These are phyloP conservation scores for button mushroom (Agaricus bisporus) DNA, from an alignment of 768 basidiomycete genomes.

Conservation along the genomic window DNA sequence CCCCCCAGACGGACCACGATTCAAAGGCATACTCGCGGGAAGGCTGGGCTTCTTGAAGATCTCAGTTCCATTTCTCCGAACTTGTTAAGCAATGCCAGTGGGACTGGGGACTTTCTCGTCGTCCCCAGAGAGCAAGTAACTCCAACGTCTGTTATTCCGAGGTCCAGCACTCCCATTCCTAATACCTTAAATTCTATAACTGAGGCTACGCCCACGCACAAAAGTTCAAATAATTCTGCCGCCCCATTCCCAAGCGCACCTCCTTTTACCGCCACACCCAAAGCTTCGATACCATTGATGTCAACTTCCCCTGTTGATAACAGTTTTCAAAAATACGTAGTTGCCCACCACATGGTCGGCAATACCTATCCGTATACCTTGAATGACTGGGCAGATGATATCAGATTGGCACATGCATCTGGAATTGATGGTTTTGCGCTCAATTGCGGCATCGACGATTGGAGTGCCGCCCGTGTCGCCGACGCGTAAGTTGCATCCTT, in stretches of 20 bases:
- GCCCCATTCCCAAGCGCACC: background rate
- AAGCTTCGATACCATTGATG: background rate
- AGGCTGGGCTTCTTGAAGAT: background rate
- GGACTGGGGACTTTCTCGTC: background rate
- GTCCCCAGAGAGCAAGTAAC: background rate
- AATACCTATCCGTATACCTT: conserved; percentile 59
- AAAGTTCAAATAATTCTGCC: background rate
- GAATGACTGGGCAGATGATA: conserved; percentile 44
- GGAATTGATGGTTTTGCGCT: conserved; percentile 70
- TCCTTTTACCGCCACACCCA: background rate
- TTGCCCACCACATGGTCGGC: conserved; percentile 60
- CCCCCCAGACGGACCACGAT: conserved; percentile 16
- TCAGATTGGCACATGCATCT: conserved; percentile 45
- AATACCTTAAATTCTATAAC: background rate
- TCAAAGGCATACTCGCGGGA: background rate
- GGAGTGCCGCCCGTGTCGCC: conserved; percentile 56
- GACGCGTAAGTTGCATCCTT: conserved; percentile 44
- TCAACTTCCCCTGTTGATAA: conserved; percentile 13
- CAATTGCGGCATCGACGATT: conserved; percentile 60
- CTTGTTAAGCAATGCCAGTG: background rate
- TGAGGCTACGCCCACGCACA: background rate
- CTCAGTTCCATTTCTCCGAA: background rate
- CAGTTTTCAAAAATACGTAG: conserved; percentile 37
- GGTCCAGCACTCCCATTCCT: background rate
- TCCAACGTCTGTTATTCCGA: background rate